Evolutionary conservation across 495 filamentous ascomycete species (phyloP).

Genomic region (Neurospora terricola): DNA sequence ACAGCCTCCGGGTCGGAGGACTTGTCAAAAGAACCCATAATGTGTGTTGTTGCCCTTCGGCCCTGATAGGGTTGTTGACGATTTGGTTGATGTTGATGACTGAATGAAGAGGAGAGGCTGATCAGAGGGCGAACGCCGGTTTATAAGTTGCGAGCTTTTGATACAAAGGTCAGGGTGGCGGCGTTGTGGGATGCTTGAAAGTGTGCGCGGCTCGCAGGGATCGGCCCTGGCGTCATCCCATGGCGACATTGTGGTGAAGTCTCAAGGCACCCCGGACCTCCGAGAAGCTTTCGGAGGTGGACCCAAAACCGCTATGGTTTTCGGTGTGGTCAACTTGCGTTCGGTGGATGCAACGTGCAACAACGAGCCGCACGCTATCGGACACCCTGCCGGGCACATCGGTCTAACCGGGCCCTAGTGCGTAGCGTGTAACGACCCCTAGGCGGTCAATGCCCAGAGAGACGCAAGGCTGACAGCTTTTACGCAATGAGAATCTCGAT

Average conservation of each 20-base stretch:
- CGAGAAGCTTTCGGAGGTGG: not conserved
- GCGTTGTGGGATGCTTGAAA: not conserved
- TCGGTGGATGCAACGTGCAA: not conserved
- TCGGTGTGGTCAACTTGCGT: not conserved
- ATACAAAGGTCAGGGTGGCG: not conserved
- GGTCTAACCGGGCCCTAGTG: not conserved
- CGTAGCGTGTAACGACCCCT: not conserved
- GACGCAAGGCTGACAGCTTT: not conserved
- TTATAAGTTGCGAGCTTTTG: not conserved
- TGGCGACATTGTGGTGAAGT: not conserved
- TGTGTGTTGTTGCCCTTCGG: not conserved
- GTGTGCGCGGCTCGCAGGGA: not conserved
- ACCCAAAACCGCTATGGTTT: not conserved
- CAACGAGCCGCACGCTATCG: not conserved
- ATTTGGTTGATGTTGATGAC: not conserved
- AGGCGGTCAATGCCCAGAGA: not conserved
- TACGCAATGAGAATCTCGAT: not conserved
- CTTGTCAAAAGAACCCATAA: constrained; percentile 12
- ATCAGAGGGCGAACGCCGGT: not conserved
- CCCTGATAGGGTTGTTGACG: not conserved
- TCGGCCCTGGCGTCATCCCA: not conserved
- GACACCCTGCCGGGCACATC: not conserved
- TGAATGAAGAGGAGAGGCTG: not conserved
- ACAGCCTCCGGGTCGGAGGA: constrained; percentile 3
- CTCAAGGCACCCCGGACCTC: not conserved